These are phyloP conservation scores for Dipodascus albidus DNA, from an alignment of 805 yeast species.

Conservation along the genomic window DNA sequence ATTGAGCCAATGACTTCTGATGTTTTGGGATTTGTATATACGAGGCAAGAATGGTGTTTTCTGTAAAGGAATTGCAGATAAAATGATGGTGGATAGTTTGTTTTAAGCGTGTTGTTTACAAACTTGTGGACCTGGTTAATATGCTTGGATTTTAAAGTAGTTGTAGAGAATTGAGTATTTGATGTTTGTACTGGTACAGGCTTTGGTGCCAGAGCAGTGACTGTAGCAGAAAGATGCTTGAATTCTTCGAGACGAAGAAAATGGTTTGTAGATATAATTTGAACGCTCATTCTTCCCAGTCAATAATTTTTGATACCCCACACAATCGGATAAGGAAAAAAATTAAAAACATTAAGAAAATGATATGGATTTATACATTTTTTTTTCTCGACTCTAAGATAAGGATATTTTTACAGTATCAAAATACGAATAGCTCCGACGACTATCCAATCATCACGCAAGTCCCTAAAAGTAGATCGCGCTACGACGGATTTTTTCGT, in stretches of 20 bases:
- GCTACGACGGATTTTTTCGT: too few relatives aligned
- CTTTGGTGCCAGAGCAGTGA: too few relatives aligned
- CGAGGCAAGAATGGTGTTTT: conserved; percentile 8
- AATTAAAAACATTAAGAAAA: background rate
- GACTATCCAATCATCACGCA: too few relatives aligned
- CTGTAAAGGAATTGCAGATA: conserved; percentile 14
- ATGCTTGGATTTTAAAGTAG: background rate
- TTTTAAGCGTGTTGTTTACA: conserved; percentile 9
- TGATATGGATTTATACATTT: background rate
- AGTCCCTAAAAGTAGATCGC: too few relatives aligned
- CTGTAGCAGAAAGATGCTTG: too few relatives aligned
- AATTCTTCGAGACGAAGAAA: background rate
- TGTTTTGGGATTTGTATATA: conserved; percentile 1
- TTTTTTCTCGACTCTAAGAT: too few relatives aligned
- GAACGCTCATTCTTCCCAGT: background rate
- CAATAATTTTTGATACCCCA: background rate
- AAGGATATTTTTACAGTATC: too few relatives aligned
- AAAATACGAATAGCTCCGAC: too few relatives aligned
- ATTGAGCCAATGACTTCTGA: conserved; percentile 3
- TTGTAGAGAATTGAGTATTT: background rate
- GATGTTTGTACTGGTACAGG: too few relatives aligned
- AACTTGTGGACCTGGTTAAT: conserved; percentile 2
- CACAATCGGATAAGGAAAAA: too few relatives aligned
- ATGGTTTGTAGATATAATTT: background rate
- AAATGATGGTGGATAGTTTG: conserved; percentile 11